Percentiles rank a stretch among this genome's conserved stretches.
Evolutionary conservation across 140 eudicot genomes (phyloP).

Genomic region (Senecio squalidus): DNA sequence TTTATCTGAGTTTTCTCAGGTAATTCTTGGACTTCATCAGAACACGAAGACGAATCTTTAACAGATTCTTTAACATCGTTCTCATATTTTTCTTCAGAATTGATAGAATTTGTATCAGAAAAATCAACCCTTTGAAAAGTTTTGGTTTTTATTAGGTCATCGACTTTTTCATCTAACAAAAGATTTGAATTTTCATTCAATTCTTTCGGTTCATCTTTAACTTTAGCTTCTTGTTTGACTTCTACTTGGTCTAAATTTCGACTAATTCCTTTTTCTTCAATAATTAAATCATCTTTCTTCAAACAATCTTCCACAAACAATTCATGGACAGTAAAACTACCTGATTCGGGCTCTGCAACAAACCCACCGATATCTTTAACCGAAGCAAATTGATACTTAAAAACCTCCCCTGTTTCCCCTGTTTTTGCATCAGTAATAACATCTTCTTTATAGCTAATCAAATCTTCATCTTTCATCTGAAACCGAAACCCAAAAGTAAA

Average conservation of each 20-base stretch:
- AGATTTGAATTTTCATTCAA: constrained; percentile 10
- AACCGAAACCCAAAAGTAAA: constrained; percentile 43
- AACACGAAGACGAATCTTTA: background rate
- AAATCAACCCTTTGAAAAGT: constrained; percentile 1
- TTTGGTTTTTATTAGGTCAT: constrained; percentile 1
- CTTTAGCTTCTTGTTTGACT: constrained; percentile 6
- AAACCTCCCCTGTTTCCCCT: constrained; percentile 41
- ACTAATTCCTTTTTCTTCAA: constrained; percentile 14
- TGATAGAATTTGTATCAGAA: constrained; percentile 11
- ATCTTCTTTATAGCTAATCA: constrained; percentile 2
- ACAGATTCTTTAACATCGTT: constrained; percentile 10
- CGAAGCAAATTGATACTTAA: constrained; percentile 40
- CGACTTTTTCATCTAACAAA: constrained; percentile 13
- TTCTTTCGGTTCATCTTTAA: constrained; percentile 13
- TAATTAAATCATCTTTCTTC: constrained; percentile 23
- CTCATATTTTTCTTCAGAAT: constrained; percentile 3
- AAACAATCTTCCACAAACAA: constrained; percentile 41
- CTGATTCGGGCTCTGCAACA: constrained; percentile 43
- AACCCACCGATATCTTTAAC: constrained; percentile 46
- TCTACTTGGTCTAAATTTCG: background rate
- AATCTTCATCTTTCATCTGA: constrained; percentile 30
- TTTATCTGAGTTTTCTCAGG: constrained; percentile 9
- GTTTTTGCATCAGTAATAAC: constrained; percentile 1
- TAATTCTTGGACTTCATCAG: constrained; percentile 13
- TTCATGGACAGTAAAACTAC: constrained; percentile 54